A percentile compares a stretch with the other conserved stretches of the same genome.
These are phyloP conservation scores for Fimicolochytrium jonesii DNA, from an alignment of 192 early-diverging fungal species.

Conservation along the genomic window DNA sequence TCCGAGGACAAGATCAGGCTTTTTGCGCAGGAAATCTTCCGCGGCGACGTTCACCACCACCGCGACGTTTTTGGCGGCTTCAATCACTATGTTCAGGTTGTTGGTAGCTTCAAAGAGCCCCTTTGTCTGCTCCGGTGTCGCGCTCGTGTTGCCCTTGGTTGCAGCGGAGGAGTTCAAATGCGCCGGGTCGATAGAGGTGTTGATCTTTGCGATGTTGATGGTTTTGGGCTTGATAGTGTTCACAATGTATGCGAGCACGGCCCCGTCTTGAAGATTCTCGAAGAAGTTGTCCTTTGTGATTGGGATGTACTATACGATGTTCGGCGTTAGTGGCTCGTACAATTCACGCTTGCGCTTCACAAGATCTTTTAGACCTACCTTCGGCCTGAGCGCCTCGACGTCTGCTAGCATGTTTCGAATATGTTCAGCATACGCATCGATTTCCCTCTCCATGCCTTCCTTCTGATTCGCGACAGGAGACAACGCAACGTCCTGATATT, in stretches of 20 bases:
- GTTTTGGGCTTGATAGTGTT: slow-evolving; percentile 21
- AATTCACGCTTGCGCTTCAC: too few species aligned
- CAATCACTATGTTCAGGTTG: slow-evolving; percentile 17
- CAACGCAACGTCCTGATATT: slow-evolving; percentile 17
- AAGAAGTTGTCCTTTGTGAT: slow-evolving; percentile 19
- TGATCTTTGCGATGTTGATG: slow-evolving; percentile 15
- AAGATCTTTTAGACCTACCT: slow-evolving; percentile 4
- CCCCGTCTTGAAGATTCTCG: slow-evolving; percentile 11
- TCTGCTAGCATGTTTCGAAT: slow-evolving; percentile 20
- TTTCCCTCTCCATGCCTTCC: slow-evolving; percentile 8
- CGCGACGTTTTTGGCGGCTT: slow-evolving; percentile 12
- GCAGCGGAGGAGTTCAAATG: neutral
- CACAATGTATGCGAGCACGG: slow-evolving; percentile 18
- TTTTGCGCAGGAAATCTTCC: slow-evolving; percentile 27
- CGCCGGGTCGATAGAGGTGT: slow-evolving; percentile 4
- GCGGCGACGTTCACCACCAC: slow-evolving; percentile 36
- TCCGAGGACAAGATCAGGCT: slow-evolving; percentile 30
- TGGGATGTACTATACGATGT: slow-evolving; percentile 13
- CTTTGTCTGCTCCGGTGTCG: slow-evolving; percentile 20
- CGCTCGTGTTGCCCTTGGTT: neutral
- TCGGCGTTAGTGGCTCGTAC: neutral
- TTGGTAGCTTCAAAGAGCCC: slow-evolving; percentile 18
- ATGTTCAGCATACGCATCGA: slow-evolving; percentile 21
- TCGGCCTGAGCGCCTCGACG: slow-evolving; percentile 4
- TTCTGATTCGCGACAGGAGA: neutral